Evolutionary conservation across 371 early-diverging fungal species (phyloP), one percentile per base, ranked within the genome.

Genomic region (Mucor piriformis): DNA sequence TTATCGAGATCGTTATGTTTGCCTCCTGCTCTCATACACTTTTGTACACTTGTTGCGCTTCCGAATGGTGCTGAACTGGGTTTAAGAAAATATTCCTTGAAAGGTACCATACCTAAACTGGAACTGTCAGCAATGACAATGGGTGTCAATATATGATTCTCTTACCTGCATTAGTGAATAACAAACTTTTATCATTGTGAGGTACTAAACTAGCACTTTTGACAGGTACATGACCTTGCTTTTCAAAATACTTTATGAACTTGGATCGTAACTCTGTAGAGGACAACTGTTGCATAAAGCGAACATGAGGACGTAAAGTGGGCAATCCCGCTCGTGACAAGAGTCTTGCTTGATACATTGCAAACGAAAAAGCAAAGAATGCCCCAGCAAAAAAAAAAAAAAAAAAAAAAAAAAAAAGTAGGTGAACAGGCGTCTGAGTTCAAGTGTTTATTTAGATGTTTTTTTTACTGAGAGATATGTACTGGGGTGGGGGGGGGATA

Each of bases 1-100:
- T 92, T 88, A 59, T 91, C 91, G 42, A 92, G 77, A 60, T 92
- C 92, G 52, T 92, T 92, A 69, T 92, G 91, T 66, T 92, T 88
- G 27, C 85, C 92, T 58, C 92, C 92, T 15, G 91, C 92, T 29
- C 92, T 69, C 70, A 92, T 80, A 59, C 90, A 90, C 61, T 87
- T 87, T 70, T 92, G 92, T 43, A 86, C 73, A 6, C 86, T 83
- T 8, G 88, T 83, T 3, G 88, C 85, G 44, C 75, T 68, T 37
- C 79, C 71, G 59, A 77, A 83, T 1, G 90, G 89, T 3, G 91
- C 87, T 2, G 76, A 58, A 5, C 61, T 70, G 0, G 92, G 91
- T 48, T 84, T 80, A 35, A 83, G 59, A 66, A 92, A 92, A 57
- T 81, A 78, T 34, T 88, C 82, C 58, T 92, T 92, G 63, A 90